phyloP scores from a whole-genome alignment of 805 yeast species.

The Pichia rugopelliculosa region DNA sequence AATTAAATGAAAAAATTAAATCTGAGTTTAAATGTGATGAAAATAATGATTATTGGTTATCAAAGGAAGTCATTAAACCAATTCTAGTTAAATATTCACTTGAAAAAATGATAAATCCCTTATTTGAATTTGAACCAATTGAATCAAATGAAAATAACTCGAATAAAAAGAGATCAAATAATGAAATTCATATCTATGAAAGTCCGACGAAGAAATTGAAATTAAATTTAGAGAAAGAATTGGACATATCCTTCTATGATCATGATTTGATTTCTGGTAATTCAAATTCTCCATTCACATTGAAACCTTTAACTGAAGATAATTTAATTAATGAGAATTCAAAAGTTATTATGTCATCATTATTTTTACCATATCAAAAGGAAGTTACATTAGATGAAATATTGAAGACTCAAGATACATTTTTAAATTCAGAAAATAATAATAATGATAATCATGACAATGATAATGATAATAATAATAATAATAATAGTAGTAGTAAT shows the following conservation, averaged over 20 bases:
- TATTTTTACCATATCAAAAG: slow-evolving; percentile 39
- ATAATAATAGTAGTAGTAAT: neutral
- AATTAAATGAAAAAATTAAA: neutral
- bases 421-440: slow-evolving; percentile 14
- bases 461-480: neutral
- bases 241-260: slow-evolving; percentile 16
- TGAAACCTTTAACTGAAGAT: slow-evolving; percentile 35
- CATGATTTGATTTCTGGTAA: slow-evolving; percentile 34
- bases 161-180: slow-evolving; percentile 3
- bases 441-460: neutral
- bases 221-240: neutral
- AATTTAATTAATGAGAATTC: slow-evolving; percentile 23
- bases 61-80: neutral
- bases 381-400: slow-evolving; percentile 17
- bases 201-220: slow-evolving; percentile 31
- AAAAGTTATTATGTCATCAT: slow-evolving; percentile 38
- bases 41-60: slow-evolving; percentile 5
- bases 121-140: neutral
- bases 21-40: neutral
- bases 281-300: slow-evolving; percentile 40
- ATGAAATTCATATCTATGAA: neutral
- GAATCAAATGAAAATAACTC: neutral
- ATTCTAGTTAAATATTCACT: neutral
- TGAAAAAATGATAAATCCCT: neutral
- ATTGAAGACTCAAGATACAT: neutral